Conservation (phyloP, 106 monocot genomes). For the Allium sativum region DNA sequence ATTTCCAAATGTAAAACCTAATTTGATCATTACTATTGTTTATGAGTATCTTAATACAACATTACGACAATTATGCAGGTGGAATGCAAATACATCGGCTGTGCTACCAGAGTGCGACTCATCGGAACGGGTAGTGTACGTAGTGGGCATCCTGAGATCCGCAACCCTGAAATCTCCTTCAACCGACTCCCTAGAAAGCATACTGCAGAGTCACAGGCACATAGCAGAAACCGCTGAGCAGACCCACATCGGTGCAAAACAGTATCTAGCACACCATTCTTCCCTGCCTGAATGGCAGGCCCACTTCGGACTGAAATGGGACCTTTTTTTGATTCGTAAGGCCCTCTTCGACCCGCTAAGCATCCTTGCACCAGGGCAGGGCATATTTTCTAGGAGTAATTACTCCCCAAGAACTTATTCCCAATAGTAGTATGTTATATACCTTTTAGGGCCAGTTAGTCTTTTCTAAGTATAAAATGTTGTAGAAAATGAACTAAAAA, state of each 20-base stretch:
- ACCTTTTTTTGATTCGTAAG: slow-evolving; percentile 37
- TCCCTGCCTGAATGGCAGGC: slow-evolving; percentile 27
- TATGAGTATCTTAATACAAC: too few relatives aligned
- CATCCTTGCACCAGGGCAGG: slow-evolving; percentile 61
- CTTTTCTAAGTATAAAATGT: neutral
- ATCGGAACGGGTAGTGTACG: slow-evolving; percentile 37
- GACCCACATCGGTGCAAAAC: slow-evolving; percentile 45
- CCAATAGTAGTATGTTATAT: neutral
- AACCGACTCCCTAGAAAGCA: slow-evolving; percentile 21
- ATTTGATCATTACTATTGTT: too few relatives aligned
- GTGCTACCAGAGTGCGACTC: slow-evolving; percentile 39
- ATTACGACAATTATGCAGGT: slow-evolving; percentile 25
- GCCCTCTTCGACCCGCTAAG: slow-evolving; percentile 43
- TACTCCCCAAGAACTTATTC: neutral
- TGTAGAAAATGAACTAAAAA: neutral
- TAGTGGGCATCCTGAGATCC: slow-evolving; percentile 59
- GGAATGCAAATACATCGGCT: slow-evolving; percentile 60
- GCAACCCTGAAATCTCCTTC: slow-evolving; percentile 23
- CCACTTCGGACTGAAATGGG: slow-evolving; percentile 61
- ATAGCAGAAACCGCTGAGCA: slow-evolving; percentile 22
- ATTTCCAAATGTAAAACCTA: too few relatives aligned
- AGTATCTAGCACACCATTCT: slow-evolving; percentile 49
- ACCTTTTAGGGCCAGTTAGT: neutral
- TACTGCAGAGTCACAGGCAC: slow-evolving; percentile 28
- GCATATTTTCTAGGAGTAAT: slow-evolving; percentile 30